Base-by-base conservation (phyloP, 2,329 filamentous ascomycete species). In the Ophiostoma ulmi region DNA sequence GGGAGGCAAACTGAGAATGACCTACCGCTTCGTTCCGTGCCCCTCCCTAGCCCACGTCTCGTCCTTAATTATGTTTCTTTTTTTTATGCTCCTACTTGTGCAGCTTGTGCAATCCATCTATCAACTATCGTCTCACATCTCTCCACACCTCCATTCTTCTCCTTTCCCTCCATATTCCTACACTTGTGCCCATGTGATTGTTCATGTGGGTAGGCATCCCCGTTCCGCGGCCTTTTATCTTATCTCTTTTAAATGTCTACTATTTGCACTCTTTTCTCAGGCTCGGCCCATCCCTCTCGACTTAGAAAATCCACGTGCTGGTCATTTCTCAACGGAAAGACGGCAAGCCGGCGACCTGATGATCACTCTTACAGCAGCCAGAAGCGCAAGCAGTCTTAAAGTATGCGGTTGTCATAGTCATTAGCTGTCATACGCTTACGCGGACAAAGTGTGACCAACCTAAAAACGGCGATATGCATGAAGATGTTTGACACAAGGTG, bases 1-100 rank as follows among this genome's bases (percentile, higher is more conserved):
- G 55, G 67, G 69, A 22, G 69, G 64, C 44, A 11, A 67, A 69
- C 7, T 64, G 31, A 38, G 10, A 58, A 69, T 22, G 70, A 63
- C 63, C 70, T 67, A 64, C 68, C 70, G 70, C 70, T 71, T 67
- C 70, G 70, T 68, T 71, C 68, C 70, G 70, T 71, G 64, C 67
- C 70, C 63, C 44, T 61, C 55, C 68, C 52, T 67, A 65, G 64
- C 61, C 17, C 52, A 41, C 22, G 5, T 48, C 68, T 64, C 61
- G 11, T 44, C n/a, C 52, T 58, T 58, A 5, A 10, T 22, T 58
- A 8, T 58, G 38, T 10, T 10, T 3, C 6, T n/a, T n/a, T 14
- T 52, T 4, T 44, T 61, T 52, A 3, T 31, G 3, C 3, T 6
- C 20, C 10, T 10, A 58, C 41, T 41, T 67, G 8, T 39, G n/a